Evolutionary conservation across 176 grass and related monocot genomes (phyloP).

Genomic region (Phoenix roebelenii): DNA sequence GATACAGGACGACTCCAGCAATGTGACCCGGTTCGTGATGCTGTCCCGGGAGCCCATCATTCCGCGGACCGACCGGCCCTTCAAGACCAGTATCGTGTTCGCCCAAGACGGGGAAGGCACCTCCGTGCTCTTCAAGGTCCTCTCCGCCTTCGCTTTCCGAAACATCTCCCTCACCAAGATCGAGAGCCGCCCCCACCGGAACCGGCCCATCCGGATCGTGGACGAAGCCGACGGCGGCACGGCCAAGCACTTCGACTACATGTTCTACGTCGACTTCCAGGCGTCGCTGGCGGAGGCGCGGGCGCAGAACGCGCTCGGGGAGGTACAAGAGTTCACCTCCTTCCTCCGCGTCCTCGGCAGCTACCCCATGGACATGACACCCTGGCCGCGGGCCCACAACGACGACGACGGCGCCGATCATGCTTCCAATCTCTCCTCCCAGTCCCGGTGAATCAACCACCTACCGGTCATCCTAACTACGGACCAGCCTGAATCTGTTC

Average conservation of each 20-base stretch:
- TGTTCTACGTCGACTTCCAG: constrained; percentile 95
- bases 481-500: too few relatives aligned
- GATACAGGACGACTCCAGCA: constrained; percentile 80
- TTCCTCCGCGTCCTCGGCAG: constrained; percentile 81
- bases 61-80: constrained; percentile 77
- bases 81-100: constrained; percentile 98
- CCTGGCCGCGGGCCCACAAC: constrained; percentile 21
- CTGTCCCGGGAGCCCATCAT: constrained; percentile 83
- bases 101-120: constrained; percentile 72
- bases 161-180: constrained; percentile 83
- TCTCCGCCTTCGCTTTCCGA: constrained; percentile 77
- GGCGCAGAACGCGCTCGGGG: constrained; percentile 82
- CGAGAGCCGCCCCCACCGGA: constrained; percentile 82
- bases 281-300: constrained; percentile 67
- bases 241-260: constrained; percentile 95
- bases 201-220: constrained; percentile 74
- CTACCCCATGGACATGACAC: constrained; percentile 98
- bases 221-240: constrained; percentile 86
- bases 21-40: constrained; percentile 91
- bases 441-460: too few relatives aligned
- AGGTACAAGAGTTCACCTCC: constrained; percentile 89
- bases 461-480: too few relatives aligned
- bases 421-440: constrained; percentile 28
- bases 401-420: constrained; percentile 7
- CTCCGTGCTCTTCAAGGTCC: constrained; percentile 88